A percentile compares a stretch with the other conserved stretches of the same genome.
These are phyloP conservation scores for Saccharum hybrid DNA, from an alignment of 202 grass and related monocot species.

Conservation along the genomic window DNA sequence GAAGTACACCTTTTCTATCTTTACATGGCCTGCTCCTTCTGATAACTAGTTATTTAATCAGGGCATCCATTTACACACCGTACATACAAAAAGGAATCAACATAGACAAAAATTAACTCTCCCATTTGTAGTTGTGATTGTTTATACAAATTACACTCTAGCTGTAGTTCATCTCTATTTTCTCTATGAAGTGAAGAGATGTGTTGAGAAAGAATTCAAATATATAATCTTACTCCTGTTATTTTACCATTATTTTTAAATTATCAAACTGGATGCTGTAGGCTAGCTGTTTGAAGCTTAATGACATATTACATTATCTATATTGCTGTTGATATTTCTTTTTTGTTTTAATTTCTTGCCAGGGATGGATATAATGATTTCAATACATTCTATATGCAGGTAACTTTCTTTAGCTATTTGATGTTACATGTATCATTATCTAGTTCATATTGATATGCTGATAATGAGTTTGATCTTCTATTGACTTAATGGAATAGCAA, in stretches of 20 bases:
- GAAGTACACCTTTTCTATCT: conserved; percentile 63
- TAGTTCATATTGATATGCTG: conserved; percentile 15
- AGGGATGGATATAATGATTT: conserved; percentile 99
- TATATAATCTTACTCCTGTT: neutral
- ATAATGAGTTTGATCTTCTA: conserved; percentile 32
- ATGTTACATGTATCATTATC: conserved; percentile 20
- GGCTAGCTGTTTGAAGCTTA: conserved; percentile 2
- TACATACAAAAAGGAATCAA: neutral
- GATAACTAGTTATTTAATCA: conserved; percentile 32
- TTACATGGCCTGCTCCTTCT: conserved; percentile 8
- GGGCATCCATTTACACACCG: neutral
- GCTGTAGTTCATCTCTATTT: conserved; percentile 22
- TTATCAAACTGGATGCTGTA: neutral
- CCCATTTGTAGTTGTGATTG: neutral
- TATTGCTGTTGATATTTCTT: conserved; percentile 29
- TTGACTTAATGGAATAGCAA: conserved; percentile 10
- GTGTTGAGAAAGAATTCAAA: neutral
- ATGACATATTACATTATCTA: conserved; percentile 7
- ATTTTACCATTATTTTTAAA: conserved; percentile 12
- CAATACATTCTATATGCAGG: conserved; percentile 99
- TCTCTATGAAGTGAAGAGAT: neutral
- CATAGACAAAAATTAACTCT: neutral
- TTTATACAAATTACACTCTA: neutral
- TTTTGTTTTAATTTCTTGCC: conserved; percentile 42
- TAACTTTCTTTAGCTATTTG: conserved; percentile 47